Percentiles rank a stretch among this genome's conserved stretches.
Evolutionary conservation across 179 eudicot genomes (phyloP).

Genomic region (Beta macrorhiza): DNA sequence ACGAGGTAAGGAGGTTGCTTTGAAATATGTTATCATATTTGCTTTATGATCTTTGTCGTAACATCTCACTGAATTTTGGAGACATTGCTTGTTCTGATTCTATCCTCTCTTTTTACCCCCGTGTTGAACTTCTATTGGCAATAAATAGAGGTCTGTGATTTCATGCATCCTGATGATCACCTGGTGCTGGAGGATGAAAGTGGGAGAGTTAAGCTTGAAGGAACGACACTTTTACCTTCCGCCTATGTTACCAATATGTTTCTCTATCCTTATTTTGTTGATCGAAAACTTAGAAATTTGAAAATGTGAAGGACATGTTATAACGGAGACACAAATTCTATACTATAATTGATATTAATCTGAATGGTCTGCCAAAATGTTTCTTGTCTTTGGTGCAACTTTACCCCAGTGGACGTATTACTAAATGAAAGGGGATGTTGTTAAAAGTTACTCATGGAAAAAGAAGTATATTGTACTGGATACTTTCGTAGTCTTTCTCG

Average conservation of each 20-base stretch:
- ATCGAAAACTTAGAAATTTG: neutral
- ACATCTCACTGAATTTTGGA: neutral
- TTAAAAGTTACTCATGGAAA: too few relatives aligned
- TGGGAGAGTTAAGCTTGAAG: constrained; percentile 59
- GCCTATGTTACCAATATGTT: constrained; percentile 79
- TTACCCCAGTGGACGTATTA: too few relatives aligned
- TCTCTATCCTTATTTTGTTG: constrained; percentile 3
- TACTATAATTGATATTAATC: neutral
- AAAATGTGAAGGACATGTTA: neutral
- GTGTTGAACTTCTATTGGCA: neutral
- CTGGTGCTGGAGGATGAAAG: constrained; percentile 46
- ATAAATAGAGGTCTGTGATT: constrained; percentile 68
- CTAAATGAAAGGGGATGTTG: too few relatives aligned
- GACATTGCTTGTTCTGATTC: neutral
- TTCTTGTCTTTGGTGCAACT: neutral
- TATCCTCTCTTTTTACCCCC: neutral
- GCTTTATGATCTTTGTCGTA: neutral
- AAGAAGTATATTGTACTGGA: too few relatives aligned
- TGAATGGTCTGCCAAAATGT: neutral
- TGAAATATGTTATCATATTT: neutral
- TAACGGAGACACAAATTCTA: neutral
- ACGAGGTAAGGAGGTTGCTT: too few relatives aligned
- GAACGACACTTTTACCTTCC: constrained; percentile 62
- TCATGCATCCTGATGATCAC: constrained; percentile 73
- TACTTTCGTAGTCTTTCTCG: too few relatives aligned